Evolutionary conservation across 2,329 filamentous ascomycete genomes (phyloP).

Genomic region (Sclerotinia subarctica): DNA sequence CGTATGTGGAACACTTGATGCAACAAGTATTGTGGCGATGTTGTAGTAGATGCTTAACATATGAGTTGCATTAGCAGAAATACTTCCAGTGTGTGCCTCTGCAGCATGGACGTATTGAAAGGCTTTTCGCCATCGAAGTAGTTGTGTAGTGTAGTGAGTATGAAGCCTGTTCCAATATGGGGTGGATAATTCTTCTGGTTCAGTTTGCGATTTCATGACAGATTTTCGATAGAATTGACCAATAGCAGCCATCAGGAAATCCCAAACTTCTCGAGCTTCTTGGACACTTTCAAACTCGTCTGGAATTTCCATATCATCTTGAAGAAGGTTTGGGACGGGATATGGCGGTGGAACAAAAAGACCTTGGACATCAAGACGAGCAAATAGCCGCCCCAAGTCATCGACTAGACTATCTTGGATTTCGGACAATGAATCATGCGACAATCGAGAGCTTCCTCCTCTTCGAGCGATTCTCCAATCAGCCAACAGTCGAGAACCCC

Average conservation of each 20-base stretch:
- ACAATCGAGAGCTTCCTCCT: constrained; percentile 34
- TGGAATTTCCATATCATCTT: constrained; percentile 34
- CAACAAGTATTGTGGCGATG: constrained; percentile 35
- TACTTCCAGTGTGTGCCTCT: constrained; percentile 31
- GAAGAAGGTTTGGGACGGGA: constrained; percentile 36
- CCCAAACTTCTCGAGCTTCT: constrained; percentile 35
- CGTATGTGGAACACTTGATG: constrained; percentile 34
- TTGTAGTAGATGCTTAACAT: constrained; percentile 38
- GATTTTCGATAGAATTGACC: constrained; percentile 37
- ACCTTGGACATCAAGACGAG: constrained; percentile 36
- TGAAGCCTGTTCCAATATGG: constrained; percentile 34
- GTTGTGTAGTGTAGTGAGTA: constrained; percentile 34
- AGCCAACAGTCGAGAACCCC: constrained; percentile 35
- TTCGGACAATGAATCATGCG: constrained; percentile 37
- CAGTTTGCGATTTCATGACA: constrained; percentile 32
- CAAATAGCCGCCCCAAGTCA: constrained; percentile 37
- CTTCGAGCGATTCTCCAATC: constrained; percentile 37
- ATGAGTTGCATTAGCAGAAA: constrained; percentile 31
- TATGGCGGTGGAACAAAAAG: constrained; percentile 37
- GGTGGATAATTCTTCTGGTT: constrained; percentile 32
- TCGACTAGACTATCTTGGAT: constrained; percentile 38
- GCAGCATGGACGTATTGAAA: constrained; percentile 33
- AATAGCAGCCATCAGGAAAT: constrained; percentile 38
- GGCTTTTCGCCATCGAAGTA: constrained; percentile 34
- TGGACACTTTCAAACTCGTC: constrained; percentile 34